Percentiles rank a stretch among this genome's conserved stretches.
Conservation (phyloP, 176 grass and related monocot species). For the Carex myosuroides region DNA sequence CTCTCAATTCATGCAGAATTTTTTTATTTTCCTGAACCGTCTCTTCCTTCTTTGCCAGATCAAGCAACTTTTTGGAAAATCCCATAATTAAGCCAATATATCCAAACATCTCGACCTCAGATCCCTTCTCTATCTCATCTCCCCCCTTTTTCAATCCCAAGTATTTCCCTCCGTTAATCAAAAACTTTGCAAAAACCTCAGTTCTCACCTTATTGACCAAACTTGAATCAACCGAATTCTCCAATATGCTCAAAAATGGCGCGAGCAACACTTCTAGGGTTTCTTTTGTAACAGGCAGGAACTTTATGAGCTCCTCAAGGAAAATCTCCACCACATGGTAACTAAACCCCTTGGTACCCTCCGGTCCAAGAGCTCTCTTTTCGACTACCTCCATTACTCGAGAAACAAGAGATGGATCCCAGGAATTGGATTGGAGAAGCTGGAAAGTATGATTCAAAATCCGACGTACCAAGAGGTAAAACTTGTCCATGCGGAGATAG, state of each 20-base stretch:
- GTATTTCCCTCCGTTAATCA: slow-evolving; percentile 35
- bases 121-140: slow-evolving; percentile 39
- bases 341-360: slow-evolving; percentile 42
- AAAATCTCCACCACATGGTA: slow-evolving; percentile 83
- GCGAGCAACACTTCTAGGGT: slow-evolving; percentile 37
- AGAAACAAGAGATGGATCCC: slow-evolving; percentile 28
- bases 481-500: slow-evolving; percentile 87
- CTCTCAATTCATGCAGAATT: slow-evolving; percentile 53
- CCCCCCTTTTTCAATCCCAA: slow-evolving; percentile 45
- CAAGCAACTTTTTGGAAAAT: slow-evolving; percentile 57
- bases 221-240: slow-evolving; percentile 53
- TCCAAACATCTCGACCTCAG: slow-evolving; percentile 53
- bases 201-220: slow-evolving; percentile 64
- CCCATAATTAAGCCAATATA: slow-evolving; percentile 43
- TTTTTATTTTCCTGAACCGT: slow-evolving; percentile 67
- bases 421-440: slow-evolving; percentile 41
- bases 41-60: slow-evolving; percentile 44
- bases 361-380: slow-evolving; percentile 37
- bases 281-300: slow-evolving; percentile 42
- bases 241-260: slow-evolving; percentile 61
- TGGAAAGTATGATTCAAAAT: slow-evolving; percentile 67
- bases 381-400: slow-evolving; percentile 38
- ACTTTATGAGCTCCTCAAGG: slow-evolving; percentile 57
- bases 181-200: slow-evolving; percentile 53
- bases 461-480: slow-evolving; percentile 80